Percentiles rank a stretch among this genome's conserved stretches.
Evolutionary conservation across 78 protist species (phyloP).

Genomic region (Dictyostelium citrinum): DNA sequence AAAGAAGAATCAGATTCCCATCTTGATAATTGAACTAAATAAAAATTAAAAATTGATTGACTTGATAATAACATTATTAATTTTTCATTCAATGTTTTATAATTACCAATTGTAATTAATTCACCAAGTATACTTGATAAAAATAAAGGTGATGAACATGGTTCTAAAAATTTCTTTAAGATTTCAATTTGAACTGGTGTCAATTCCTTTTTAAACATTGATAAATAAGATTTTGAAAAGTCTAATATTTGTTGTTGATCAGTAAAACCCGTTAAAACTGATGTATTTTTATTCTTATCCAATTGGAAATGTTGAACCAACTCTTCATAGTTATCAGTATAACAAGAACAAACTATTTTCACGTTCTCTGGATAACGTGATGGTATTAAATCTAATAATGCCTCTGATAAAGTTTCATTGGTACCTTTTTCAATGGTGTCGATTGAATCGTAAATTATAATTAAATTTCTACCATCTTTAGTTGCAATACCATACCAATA

Average conservation of each 20-base stretch:
- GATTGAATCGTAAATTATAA: constrained; percentile 22
- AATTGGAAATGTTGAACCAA: background rate
- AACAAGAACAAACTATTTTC: background rate
- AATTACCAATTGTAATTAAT: constrained; percentile 21
- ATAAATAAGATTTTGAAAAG: background rate
- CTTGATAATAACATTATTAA: background rate
- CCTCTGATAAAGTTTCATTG: background rate
- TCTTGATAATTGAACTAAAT: background rate
- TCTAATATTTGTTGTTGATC: background rate
- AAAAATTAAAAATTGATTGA: background rate
- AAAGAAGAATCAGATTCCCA: constrained; percentile 20
- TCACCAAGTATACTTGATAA: constrained; percentile 24
- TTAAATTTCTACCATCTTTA: background rate
- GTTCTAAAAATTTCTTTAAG: background rate
- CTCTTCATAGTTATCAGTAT: background rate
- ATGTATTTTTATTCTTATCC: background rate
- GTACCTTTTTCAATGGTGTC: constrained; percentile 1
- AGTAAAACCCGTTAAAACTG: background rate
- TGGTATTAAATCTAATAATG: background rate
- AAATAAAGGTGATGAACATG: constrained; percentile 21
- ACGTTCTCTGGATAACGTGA: background rate
- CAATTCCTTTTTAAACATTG: background rate
- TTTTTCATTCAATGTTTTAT: constrained; percentile 18
- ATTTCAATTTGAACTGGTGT: constrained; percentile 13
- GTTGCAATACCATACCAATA: constrained; percentile 58